phyloP scores from a whole-genome alignment of 768 basidiomycete genomes.

The Holtermanniella nyarrowii region DNA sequence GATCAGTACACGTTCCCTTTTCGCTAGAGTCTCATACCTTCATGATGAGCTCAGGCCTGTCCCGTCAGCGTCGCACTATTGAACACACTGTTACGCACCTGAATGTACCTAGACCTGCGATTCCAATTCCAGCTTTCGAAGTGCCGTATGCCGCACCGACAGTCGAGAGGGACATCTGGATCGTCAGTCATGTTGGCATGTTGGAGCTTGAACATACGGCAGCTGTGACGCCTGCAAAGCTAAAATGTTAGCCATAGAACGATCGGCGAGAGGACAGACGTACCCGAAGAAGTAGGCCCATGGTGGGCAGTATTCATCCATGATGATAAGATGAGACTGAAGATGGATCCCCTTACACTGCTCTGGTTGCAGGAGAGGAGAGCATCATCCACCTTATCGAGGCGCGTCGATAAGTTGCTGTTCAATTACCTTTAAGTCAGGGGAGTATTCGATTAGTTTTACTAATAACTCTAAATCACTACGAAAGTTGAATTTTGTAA shows the following conservation, averaged over 20 bases:
- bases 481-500: no score
- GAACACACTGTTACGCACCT: constrained; percentile 37
- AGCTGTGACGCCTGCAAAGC: constrained; percentile 85
- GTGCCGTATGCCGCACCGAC: constrained; percentile 94
- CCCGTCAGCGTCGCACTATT: not conserved
- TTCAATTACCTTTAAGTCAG: no score
- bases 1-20: constrained; percentile 16
- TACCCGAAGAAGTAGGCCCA: constrained; percentile 92
- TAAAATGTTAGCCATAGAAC: constrained; percentile 9
- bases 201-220: constrained; percentile 53
- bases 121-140: constrained; percentile 92
- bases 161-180: constrained; percentile 83
- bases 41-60: constrained; percentile 86
- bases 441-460: no score
- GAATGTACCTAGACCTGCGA: constrained; percentile 86
- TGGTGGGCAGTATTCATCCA: constrained; percentile 60
- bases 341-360: no score
- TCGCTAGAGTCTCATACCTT: constrained; percentile 51
- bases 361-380: no score
- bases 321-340: no score
- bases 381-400: no score
- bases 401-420: no score
- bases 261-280: constrained; percentile 3
- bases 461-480: no score
- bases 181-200: not conserved